These are phyloP conservation scores for Termitomyces sp. DNA, from an alignment of 768 basidiomycete genomes.

Conservation along the genomic window DNA sequence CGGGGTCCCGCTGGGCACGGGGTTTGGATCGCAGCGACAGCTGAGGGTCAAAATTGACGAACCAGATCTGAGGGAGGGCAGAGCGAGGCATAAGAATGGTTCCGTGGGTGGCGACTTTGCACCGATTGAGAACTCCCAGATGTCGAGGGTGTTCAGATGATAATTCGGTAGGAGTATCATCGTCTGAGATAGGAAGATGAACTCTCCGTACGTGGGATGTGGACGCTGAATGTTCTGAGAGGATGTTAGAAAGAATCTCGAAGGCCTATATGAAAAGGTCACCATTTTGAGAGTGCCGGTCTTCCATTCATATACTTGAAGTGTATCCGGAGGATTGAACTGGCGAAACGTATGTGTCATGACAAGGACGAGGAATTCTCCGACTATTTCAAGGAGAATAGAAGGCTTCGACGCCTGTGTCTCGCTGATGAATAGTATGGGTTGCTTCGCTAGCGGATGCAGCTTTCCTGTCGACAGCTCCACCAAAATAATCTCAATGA, in stretches of 20 bases:
- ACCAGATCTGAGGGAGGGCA: background rate
- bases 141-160: constrained; percentile 14
- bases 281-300: constrained; percentile 12
- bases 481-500: constrained; percentile 3
- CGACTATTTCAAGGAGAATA: constrained; percentile 16
- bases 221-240: background rate
- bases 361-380: constrained; percentile 11
- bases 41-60: background rate
- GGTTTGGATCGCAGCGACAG: constrained; percentile 15
- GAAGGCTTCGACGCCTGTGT: constrained; percentile 5
- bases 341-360: background rate
- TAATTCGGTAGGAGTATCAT: constrained; percentile 21
- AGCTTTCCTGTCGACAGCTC: constrained; percentile 7
- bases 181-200: constrained; percentile 18
- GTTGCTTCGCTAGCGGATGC: constrained; percentile 11
- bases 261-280: background rate
- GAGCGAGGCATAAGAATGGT: constrained; percentile 3
- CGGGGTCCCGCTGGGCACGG: background rate
- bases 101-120: background rate
- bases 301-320: constrained; percentile 16
- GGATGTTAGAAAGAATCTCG: background rate
- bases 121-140: constrained; percentile 15
- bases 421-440: constrained; percentile 21
- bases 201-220: constrained; percentile 15
- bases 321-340: background rate